Evolutionary conservation across 495 filamentous ascomycete species (phyloP).

Genomic region (Xylaria acuta): DNA sequence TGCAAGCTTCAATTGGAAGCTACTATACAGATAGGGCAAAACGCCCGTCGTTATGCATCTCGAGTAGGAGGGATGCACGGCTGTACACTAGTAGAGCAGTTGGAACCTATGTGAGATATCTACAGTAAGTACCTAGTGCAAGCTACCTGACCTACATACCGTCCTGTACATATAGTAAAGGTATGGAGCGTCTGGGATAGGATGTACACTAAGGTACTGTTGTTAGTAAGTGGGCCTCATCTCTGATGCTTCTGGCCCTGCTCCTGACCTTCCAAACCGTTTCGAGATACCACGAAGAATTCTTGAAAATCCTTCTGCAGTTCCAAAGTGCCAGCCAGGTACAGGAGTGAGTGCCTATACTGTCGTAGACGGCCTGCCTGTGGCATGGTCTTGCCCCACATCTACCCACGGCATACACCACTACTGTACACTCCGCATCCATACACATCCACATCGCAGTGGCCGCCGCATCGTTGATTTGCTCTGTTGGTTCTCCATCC

Average conservation of each 20-base stretch:
- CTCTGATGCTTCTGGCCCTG: slow-evolving; percentile 19
- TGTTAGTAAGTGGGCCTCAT: slow-evolving; percentile 6
- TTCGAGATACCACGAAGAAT: background rate
- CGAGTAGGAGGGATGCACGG: slow-evolving; percentile 8
- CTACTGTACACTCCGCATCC: no score
- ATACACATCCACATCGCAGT: slow-evolving; percentile 12
- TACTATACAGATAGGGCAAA: background rate
- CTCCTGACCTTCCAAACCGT: slow-evolving; percentile 9
- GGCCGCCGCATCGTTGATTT: slow-evolving; percentile 20
- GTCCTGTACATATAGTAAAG: no score
- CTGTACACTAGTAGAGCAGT: background rate
- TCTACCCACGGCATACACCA: slow-evolving; percentile 2
- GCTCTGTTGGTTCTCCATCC: slow-evolving; percentile 22
- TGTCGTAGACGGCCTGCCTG: background rate
- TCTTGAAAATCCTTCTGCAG: slow-evolving; percentile 14
- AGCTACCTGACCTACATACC: background rate
- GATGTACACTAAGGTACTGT: slow-evolving; percentile 9
- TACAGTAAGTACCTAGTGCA: no score
- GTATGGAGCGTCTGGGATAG: background rate
- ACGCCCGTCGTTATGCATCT: background rate
- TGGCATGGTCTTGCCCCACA: slow-evolving; percentile 27
- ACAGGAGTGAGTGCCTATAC: background rate
- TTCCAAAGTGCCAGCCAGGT: background rate
- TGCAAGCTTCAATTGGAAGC: background rate
- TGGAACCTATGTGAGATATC: no score